Evolutionary conservation across 2,329 filamentous ascomycete genomes (phyloP).

Genomic region (Epichloe typhina): DNA sequence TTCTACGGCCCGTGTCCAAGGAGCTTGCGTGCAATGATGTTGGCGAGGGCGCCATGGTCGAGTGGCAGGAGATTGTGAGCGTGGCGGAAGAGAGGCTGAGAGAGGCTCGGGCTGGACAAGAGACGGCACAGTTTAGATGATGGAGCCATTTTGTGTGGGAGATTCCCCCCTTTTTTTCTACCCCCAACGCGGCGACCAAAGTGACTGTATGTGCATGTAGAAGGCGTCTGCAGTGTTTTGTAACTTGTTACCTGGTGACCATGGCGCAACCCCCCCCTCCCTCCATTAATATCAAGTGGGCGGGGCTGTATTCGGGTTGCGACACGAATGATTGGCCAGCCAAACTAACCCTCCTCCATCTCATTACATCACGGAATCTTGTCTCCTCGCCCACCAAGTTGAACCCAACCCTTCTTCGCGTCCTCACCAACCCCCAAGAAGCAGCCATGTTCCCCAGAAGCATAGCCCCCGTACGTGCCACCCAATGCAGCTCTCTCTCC

Average conservation of each 20-base stretch:
- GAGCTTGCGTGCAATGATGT: conserved; percentile 73
- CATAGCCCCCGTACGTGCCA: conserved; percentile 12
- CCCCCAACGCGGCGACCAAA: too few species aligned
- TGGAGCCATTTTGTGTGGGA: neutral
- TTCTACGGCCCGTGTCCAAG: conserved; percentile 60
- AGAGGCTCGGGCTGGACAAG: conserved; percentile 24
- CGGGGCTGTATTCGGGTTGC: neutral
- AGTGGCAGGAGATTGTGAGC: conserved; percentile 62
- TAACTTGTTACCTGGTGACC: too few species aligned
- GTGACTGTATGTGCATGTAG: too few species aligned
- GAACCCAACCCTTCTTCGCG: too few species aligned
- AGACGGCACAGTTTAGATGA: neutral
- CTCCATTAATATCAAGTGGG: too few species aligned
- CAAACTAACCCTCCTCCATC: neutral
- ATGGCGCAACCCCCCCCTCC: too few species aligned
- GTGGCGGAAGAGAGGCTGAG: conserved; percentile 46
- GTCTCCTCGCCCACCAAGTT: neutral
- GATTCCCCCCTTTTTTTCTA: neutral
- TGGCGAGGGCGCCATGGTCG: conserved; percentile 70
- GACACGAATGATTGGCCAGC: neutral
- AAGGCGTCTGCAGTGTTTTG: too few species aligned
- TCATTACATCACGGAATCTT: neutral
- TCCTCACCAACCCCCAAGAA: neutral
- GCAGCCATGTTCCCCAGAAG: conserved; percentile 14
- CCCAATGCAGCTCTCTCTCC: too few species aligned